These are phyloP conservation scores for Penicillium nucicola DNA, from an alignment of 495 filamentous ascomycete species.

Conservation along the genomic window DNA sequence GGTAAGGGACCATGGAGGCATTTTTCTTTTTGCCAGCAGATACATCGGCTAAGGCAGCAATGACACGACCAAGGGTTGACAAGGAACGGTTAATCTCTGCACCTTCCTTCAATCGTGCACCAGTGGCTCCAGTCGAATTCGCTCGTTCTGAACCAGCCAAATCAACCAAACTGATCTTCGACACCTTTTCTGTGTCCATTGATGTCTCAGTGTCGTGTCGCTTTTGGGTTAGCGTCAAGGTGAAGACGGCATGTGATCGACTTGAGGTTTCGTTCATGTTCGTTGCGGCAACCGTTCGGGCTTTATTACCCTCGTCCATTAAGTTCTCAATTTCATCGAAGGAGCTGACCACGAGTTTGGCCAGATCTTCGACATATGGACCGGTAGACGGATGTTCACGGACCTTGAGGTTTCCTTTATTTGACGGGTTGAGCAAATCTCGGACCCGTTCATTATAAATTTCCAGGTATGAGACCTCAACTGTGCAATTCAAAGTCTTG, in stretches of 20 bases:
- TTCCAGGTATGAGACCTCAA: conserved; percentile 98
- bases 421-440: conserved; percentile 93
- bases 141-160: conserved; percentile 96
- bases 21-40: conserved; percentile 86
- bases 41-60: conserved; percentile 90
- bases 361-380: conserved; percentile 96
- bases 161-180: conserved; percentile 97
- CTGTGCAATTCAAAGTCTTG: conserved; percentile 77
- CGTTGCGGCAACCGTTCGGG: conserved; percentile 94
- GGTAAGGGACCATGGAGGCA: conserved; percentile 84
- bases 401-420: conserved; percentile 95
- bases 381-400: conserved; percentile 96
- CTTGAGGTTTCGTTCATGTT: conserved; percentile 99
- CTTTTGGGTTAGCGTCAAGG: conserved; percentile 91
- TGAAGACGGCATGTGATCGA: conserved; percentile 97
- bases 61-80: conserved; percentile 95
- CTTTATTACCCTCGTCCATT: conserved; percentile 99
- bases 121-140: conserved; percentile 91
- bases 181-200: conserved; percentile 96
- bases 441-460: conserved; percentile 99
- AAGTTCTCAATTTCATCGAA: conserved; percentile 95
- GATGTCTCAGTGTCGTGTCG: conserved; percentile 88
- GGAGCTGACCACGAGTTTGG: conserved; percentile 94
- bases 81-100: conserved; percentile 98
- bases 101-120: conserved; percentile 94